Conservation (phyloP, 192 early-diverging fungal genomes). For the Diversispora eburnea region DNA sequence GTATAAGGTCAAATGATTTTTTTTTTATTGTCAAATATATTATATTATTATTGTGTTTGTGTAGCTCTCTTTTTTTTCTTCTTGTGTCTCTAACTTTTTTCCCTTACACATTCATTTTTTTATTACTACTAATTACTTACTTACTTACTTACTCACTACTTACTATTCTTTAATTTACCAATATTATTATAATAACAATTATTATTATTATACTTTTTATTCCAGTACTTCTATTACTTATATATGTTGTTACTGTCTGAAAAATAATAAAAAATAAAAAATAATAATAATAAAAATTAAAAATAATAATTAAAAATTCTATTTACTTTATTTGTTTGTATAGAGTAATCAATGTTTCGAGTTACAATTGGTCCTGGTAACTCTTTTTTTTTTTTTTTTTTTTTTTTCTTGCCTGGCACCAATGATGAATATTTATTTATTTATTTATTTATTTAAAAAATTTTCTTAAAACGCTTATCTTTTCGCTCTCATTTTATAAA, state of each 20-base stretch:
- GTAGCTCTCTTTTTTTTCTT: neutral
- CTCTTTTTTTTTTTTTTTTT: neutral
- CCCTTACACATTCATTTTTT: conserved; percentile 6
- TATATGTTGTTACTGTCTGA: neutral
- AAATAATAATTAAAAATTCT: neutral
- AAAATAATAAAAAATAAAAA: neutral
- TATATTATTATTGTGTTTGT: conserved; percentile 2
- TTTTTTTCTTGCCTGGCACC: neutral
- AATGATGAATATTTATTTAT: neutral
- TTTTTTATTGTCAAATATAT: neutral
- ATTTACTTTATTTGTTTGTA: neutral
- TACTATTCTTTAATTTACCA: neutral
- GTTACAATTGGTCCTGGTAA: conserved; percentile 15
- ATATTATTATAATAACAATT: neutral
- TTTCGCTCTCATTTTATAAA: neutral
- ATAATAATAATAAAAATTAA: neutral
- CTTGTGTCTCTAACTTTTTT: neutral
- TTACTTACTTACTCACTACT: neutral
- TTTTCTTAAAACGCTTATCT: neutral
- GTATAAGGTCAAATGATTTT: conserved; percentile 15
- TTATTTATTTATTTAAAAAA: neutral
- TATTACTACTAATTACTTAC: neutral
- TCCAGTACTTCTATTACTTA: neutral
- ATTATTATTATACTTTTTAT: neutral
- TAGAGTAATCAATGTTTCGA: conserved; percentile 8